Conservation (phyloP, 139 green algal genomes). For the Tetradesmus lagerheimii region DNA sequence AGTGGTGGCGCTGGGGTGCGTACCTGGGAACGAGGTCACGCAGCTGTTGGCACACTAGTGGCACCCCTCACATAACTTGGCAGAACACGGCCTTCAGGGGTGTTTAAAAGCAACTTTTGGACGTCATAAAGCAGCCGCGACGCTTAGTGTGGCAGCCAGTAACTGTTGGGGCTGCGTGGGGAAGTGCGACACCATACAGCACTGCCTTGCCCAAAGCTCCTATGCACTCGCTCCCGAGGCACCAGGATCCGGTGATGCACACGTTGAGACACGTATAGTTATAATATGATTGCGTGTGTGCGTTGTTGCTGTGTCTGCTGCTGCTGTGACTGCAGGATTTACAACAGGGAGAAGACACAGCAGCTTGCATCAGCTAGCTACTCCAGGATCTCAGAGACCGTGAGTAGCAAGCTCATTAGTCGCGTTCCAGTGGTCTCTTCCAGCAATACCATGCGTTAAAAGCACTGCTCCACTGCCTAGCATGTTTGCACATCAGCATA, state of each 20-base stretch:
- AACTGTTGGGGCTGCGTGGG: neutral
- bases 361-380: slow-evolving; percentile 9
- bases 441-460: neutral
- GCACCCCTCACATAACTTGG: neutral
- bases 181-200: neutral
- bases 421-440: neutral
- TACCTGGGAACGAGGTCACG: neutral
- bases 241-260: neutral
- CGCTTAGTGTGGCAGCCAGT: neutral
- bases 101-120: neutral
- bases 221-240: neutral
- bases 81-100: neutral
- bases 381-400: slow-evolving; percentile 13
- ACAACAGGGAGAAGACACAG: slow-evolving; percentile 29
- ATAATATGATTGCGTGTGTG: neutral
- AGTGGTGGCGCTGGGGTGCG: neutral
- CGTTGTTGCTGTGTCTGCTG: neutral
- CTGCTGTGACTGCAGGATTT: slow-evolving; percentile 1
- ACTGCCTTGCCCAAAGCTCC: neutral
- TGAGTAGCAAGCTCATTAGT: neutral
- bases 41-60: slow-evolving; percentile 28
- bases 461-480: neutral
- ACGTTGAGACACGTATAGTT: neutral
- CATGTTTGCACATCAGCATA: neutral
- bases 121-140: neutral